Base-by-base conservation (phyloP, 441 rosid species). In the Adansonia madagascariensis region DNA sequence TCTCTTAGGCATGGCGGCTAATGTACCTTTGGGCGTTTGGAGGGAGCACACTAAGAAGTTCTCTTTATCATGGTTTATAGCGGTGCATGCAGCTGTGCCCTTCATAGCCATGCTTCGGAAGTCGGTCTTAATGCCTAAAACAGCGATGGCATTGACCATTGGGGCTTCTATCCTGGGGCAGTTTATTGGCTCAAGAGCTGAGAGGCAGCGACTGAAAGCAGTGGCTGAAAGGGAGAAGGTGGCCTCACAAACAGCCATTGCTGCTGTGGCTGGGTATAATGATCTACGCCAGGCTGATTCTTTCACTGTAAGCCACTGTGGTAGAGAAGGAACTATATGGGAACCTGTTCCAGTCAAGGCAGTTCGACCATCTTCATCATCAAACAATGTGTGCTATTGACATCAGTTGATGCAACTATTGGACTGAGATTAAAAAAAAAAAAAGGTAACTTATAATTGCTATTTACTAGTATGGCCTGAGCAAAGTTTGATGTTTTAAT, bases 61-160 rank as follows among this genome's bases (percentile, higher is more conserved):
- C 71, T 92, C 97, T 15, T 75, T 85, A 22, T 78, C 93, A 4
- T 93, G 95, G 97, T 92, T 94, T 88, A 85, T 83, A 12, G 97
- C 97, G 0, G 86, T 93, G 69, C 98, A 91, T 75, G 94, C 97
- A 22, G 97, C 94, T 39, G 95, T 92, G 60, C 98, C 94, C 5
- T 94, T 94, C 75, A 91, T 91, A 70, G 97, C 95, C 17, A 91
- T 92, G 94, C 89, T 92, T 15, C 82, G 98, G 85, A 94, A 94
- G 77, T 89, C 98, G 1, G 91, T 91, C 0, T 11, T 87, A 85
- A 92, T 92, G 92, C 97, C 95, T 0, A 94, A 92, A 77, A 71
- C 92, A 49, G 98, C 97, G 3, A 94, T 94, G 94, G 95, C 91
- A 7, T 78, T 92, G 75, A 94, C 97, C 7, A 88, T 92, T 15